Base-by-base conservation (phyloP, 225 moss, liverwort and hornwort species). In the Climacium dendroides region DNA sequence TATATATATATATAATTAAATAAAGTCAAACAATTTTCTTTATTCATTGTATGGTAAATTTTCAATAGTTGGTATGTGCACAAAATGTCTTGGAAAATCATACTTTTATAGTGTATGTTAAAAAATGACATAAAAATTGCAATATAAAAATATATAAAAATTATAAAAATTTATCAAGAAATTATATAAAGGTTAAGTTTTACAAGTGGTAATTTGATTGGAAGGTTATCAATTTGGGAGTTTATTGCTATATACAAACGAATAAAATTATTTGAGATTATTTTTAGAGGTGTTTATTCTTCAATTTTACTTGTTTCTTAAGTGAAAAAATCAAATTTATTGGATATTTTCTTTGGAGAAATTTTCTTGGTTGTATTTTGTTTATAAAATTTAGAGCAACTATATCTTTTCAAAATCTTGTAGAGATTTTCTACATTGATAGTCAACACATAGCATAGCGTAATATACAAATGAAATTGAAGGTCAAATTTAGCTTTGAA, bases 221-320 rank as follows among this genome's bases (percentile, higher is more conserved):
- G 1, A 17, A 72, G 3, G 2, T 45, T 3, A 43, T 16, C 17
- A 28, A 43, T 45, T 28, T 28, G 15, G 43, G 1, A 28, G 0
- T 28, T 43, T 9, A 26, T 16, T 43, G 0, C 1, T 15, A 16
- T 9, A 2, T 26, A 26, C 9, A 15, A 5, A 43, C 28, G 8
- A 9, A 43, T 3, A 41, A 15, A 70, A 5, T 26, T 43, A 43
- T 3, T 43, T 26, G 5, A 14, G 5, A 7, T 41, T 41, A 3
- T 13, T 41, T 11, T 13, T 7, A 24, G 3, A 7, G 3, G 24
- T 39, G 7, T 41, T 7, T 25, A 24, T 2, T 25, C 5, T 41
- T 41, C 2, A 39, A 0, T 24, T 70, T 8, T 14, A 13, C 0
- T 41, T 41, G 0, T 3, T 41, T 1, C 2, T 4, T 5, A 0